Evolutionary conservation across 352 stramenopile species (phyloP), one percentile per base, ranked within the genome.

Genomic region (Vaucheria bursata): DNA sequence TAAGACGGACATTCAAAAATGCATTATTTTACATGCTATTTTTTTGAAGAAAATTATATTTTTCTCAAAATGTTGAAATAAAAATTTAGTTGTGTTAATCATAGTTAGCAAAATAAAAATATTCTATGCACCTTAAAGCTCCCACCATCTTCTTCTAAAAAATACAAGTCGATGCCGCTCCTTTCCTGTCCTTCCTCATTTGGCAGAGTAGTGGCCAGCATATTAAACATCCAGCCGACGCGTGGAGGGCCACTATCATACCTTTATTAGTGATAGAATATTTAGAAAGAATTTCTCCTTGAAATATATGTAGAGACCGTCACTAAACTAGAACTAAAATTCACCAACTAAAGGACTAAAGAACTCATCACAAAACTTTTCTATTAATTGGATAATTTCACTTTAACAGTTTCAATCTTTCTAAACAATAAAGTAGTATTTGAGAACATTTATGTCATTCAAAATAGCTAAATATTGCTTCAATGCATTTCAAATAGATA

Each of bases 51-150:
- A n/a, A n/a, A n/a, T n/a, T n/a, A n/a, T n/a, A n/a, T n/a, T n/a
- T n/a, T n/a, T n/a, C n/a, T n/a, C n/a, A n/a, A n/a, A n/a, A n/a
- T n/a, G n/a, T n/a, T n/a, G n/a, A n/a, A n/a, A n/a, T n/a, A n/a
- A n/a, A n/a, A n/a, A n/a, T n/a, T n/a, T n/a, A n/a, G n/a, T n/a
- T n/a, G n/a, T n/a, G n/a, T n/a, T n/a, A n/a, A n/a, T n/a, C n/a
- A n/a, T n/a, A n/a, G n/a, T n/a, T n/a, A n/a, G n/a, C n/a, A n/a
- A n/a, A n/a, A n/a, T n/a, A n/a, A n/a, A n/a, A n/a, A n/a, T n/a
- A n/a, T n/a, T n/a, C n/a, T n/a, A n/a, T n/a, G n/a, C n/a, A 92
- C 92, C 86, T 98, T 98, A 87, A 99, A 99, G 4, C 89, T 93
- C 40, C 86, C 86, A 25, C 91, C 91, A 78, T 95, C 90, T 77